Conservation (phyloP, 2,329 filamentous ascomycete species). For the Aspergillus novofumigatus region DNA sequence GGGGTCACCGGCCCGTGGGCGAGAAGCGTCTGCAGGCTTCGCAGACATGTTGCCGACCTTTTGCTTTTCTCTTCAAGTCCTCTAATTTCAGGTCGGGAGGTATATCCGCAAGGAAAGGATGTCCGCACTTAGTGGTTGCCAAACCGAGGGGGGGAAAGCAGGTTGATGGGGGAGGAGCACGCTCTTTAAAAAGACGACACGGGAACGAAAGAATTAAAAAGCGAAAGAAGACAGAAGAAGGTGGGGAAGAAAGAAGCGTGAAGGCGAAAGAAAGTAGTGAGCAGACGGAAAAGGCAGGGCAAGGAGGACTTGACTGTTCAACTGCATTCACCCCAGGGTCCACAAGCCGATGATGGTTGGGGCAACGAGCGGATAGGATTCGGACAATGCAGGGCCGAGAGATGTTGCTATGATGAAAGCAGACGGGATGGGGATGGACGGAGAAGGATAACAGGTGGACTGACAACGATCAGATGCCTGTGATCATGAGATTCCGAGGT, state of each 20-base stretch:
- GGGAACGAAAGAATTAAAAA: slow-evolving; percentile 1
- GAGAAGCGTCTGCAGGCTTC: slow-evolving; percentile 28
- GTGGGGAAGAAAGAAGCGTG: slow-evolving; percentile 1
- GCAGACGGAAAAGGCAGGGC: background rate
- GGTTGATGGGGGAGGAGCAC: slow-evolving; percentile 3
- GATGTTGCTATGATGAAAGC: slow-evolving; percentile 9
- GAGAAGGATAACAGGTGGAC: slow-evolving; percentile 8
- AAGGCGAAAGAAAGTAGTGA: slow-evolving; percentile 8
- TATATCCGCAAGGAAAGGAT: background rate
- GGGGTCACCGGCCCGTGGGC: slow-evolving; percentile 35
- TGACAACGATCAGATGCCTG: slow-evolving; percentile 1
- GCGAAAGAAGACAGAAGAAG: background rate
- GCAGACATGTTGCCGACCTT: slow-evolving; percentile 31
- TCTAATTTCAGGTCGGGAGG: slow-evolving; percentile 1
- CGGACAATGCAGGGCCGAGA: slow-evolving; percentile 8
- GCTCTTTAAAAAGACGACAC: background rate
- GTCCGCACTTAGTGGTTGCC: background rate
- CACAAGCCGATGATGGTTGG: slow-evolving; percentile 19
- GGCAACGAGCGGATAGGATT: slow-evolving; percentile 4
- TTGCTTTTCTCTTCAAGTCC: background rate
- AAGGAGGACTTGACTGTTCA: slow-evolving; percentile 11
- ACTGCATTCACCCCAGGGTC: slow-evolving; percentile 9
- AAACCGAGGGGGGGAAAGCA: background rate
- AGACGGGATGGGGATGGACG: slow-evolving; percentile 4
- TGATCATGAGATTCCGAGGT: slow-evolving; percentile 31